Evolutionary conservation across 495 filamentous ascomycete genomes (phyloP).

Genomic region (Lasiosphaeria miniovina): DNA sequence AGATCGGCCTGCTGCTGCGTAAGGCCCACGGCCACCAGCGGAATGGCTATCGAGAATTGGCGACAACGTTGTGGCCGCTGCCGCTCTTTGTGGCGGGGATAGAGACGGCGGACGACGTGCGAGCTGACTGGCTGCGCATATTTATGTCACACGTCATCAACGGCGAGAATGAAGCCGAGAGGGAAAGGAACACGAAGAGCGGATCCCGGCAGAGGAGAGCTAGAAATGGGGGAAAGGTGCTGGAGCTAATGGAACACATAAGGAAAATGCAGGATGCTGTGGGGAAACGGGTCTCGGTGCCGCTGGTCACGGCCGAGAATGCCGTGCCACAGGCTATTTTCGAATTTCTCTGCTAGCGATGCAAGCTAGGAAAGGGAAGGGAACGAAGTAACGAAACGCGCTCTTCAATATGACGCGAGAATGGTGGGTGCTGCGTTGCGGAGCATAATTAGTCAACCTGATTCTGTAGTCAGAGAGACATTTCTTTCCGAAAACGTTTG

Average conservation of each 20-base stretch:
- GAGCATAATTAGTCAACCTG: too few relatives aligned
- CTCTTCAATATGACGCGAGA: too few relatives aligned
- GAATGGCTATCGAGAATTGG: conserved; percentile 2
- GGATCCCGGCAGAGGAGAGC: not conserved
- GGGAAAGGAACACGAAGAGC: too few relatives aligned
- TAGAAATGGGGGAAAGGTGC: conserved; percentile 2
- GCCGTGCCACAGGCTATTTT: conserved; percentile 7
- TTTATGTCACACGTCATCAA: conserved; percentile 16
- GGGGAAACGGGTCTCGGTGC: conserved; percentile 14
- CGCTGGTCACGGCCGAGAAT: conserved; percentile 9
- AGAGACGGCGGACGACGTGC: conserved; percentile 29
- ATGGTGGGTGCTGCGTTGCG: too few relatives aligned
- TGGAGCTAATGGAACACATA: conserved; percentile 18
- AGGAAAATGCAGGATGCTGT: conserved; percentile 19
- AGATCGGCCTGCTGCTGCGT: conserved; percentile 20
- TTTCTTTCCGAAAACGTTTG: too few relatives aligned
- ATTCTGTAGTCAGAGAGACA: too few relatives aligned
- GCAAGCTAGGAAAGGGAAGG: not conserved
- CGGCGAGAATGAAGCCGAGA: not conserved
- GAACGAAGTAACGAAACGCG: too few relatives aligned
- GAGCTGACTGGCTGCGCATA: conserved; percentile 27
- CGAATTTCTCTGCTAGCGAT: conserved; percentile 10
- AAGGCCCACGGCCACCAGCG: conserved; percentile 8
- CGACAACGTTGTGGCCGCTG: conserved; percentile 27
- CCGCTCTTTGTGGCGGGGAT: conserved; percentile 30